Evolutionary conservation across 2,329 filamentous ascomycete species (phyloP), one percentile per base, ranked within the genome.

Genomic region (Rhinocladiella similis): DNA sequence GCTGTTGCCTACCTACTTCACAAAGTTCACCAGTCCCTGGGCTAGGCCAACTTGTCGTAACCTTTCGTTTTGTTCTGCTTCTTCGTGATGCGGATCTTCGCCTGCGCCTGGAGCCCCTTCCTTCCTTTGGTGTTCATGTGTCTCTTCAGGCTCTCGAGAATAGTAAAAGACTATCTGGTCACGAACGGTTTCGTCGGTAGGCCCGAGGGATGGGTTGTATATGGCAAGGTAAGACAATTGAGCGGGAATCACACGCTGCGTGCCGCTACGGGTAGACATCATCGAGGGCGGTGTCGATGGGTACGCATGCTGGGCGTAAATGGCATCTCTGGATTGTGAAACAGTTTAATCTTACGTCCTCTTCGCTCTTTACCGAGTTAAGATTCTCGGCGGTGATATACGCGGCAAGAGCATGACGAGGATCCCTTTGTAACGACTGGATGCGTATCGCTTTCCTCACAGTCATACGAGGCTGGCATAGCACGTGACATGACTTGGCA

Each of bases 131-230:
- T 49, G 66, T 63, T 60, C 69, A 61, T n/a, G 41, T 20, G 50
- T 52, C 13, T 33, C 53, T 20, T 61, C 59, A 20, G 67, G 65
- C 38, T 69, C 60, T 53, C 67, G 68, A 5, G 90, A 91, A 66
- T 89, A 88, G 75, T 96, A 97, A 78, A 96, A 99, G 65, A 97
- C 90, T 61, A 97, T 90, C 75, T 99, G 90, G 66, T 93, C 82
- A 49, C 83, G 78, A 61, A 92, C 77, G 2, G 86, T 88, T 68
- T 91, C 88, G 70, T 91, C 88, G 71, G 82, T 83, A 35, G 70
- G 80, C 66, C 89, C 87, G 43, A 95, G 82, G 5, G 87, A 85
- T 33, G 95, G 94, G 72, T 96, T 97, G 80, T 96, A 99, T 71
- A 99, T 95, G 70, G 93, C 86, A 45, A 99, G 82, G 72, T 94